Percentiles rank a stretch among this genome's conserved stretches.
These are phyloP conservation scores for Chalciporus chontae DNA, from an alignment of 768 basidiomycete genomes.

Conservation along the genomic window DNA sequence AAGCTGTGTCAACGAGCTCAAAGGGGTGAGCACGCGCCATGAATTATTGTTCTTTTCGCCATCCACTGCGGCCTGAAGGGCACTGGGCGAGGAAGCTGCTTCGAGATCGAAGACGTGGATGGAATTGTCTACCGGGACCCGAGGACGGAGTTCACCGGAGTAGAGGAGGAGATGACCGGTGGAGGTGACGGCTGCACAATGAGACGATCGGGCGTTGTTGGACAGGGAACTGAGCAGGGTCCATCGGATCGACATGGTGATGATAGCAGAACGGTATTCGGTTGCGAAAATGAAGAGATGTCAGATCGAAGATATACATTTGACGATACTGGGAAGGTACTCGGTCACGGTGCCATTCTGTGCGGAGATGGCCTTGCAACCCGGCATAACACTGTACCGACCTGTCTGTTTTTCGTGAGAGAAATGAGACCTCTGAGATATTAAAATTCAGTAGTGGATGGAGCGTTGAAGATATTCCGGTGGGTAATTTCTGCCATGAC, in stretches of 20 bases:
- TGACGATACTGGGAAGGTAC: no score
- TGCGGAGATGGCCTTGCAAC: no score
- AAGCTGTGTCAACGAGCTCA: conserved; percentile 11
- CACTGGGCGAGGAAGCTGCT: not conserved
- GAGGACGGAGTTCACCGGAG: conserved; percentile 42
- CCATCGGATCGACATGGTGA: conserved; percentile 28
- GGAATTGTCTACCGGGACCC: conserved; percentile 38
- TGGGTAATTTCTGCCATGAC: no score
- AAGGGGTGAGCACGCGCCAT: conserved; percentile 22
- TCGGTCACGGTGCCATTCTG: no score
- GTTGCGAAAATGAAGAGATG: no score
- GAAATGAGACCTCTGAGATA: no score
- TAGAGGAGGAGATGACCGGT: conserved; percentile 34
- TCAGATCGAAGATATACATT: not conserved
- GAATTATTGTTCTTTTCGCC: conserved; percentile 3
- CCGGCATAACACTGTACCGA: no score
- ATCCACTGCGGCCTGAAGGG: not conserved
- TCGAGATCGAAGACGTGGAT: conserved; percentile 27
- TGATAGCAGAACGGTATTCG: not conserved
- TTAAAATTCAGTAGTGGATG: no score
- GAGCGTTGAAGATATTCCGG: no score
- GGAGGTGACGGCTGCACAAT: conserved; percentile 32
- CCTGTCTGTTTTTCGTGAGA: no score
- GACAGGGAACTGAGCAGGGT: conserved; percentile 20
- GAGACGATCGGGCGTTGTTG: conserved; percentile 39